Percentiles rank a stretch among this genome's conserved stretches.
phyloP scores from a whole-genome alignment of 2,329 filamentous ascomycete species.

The Balansia obtecta region DNA sequence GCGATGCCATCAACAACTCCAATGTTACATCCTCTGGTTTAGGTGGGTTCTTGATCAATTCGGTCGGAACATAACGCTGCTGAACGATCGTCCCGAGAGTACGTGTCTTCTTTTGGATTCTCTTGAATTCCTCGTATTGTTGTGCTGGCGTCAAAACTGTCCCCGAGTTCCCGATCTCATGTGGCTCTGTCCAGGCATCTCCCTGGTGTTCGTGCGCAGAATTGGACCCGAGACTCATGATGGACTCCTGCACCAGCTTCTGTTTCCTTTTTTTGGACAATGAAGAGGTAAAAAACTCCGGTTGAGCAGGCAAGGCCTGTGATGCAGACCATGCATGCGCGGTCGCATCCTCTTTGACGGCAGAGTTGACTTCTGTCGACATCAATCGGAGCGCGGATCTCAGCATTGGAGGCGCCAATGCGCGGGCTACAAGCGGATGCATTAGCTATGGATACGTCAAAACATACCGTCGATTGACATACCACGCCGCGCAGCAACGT shows the following conservation, averaged over 20 bases:
- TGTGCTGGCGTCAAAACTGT: constrained; percentile 23
- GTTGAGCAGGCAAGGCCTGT: constrained; percentile 10
- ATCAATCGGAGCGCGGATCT: constrained; percentile 20
- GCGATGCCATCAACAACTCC: constrained; percentile 77
- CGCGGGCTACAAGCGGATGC: constrained; percentile 22
- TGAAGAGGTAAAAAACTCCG: constrained; percentile 10
- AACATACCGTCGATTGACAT: constrained; percentile 15
- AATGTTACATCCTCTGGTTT: constrained; percentile 70
- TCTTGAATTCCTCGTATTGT: constrained; percentile 26
- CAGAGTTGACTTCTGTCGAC: constrained; percentile 18
- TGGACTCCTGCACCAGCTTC: constrained; percentile 19
- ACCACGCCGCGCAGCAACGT: constrained; percentile 42
- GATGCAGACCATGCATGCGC: constrained; percentile 13
- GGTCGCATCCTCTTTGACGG: constrained; percentile 5
- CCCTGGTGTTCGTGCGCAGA: constrained; percentile 22
- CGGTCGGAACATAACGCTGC: constrained; percentile 50
- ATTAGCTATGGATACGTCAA: neutral
- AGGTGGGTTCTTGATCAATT: constrained; percentile 61
- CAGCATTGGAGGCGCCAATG: constrained; percentile 32
- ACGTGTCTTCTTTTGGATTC: constrained; percentile 29
- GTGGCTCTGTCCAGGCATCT: constrained; percentile 20
- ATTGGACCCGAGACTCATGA: constrained; percentile 22
- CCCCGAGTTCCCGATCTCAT: constrained; percentile 20
- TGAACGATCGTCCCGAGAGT: constrained; percentile 36
- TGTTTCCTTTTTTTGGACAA: constrained; percentile 22